Evolutionary conservation across 768 basidiomycete genomes (phyloP), one percentile per base, ranked within the genome.

Genomic region (Boletus coccyginus): DNA sequence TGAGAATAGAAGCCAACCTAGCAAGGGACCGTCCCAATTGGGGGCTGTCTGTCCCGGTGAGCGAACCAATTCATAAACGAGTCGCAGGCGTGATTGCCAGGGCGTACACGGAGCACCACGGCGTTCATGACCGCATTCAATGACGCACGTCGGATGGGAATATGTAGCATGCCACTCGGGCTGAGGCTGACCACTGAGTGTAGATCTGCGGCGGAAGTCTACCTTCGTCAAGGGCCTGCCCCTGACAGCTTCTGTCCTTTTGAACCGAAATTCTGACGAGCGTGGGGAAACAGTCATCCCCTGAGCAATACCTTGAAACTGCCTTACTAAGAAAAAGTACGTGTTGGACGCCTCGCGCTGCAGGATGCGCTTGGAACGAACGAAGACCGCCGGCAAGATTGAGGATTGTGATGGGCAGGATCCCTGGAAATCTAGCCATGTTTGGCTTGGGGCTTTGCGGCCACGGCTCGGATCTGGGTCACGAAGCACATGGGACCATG

Each of bases 181-280:
- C 16, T 17, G 21, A 7, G 21, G 14, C 16, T 17, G 21, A 7
- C 39, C 21, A 21, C 21, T 21, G 21, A 21, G 11, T 16, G 56
- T 39, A 46, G 44, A 56, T 56, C 55, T 33, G n/a, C 13, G 35
- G 24, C n/a, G 16, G 56, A 57, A 57, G 54, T 40, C 21, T 21
- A 19, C 38, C 21, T 39, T 40, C 8, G 29, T 43, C 54, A 31
- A 44, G 54, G 21, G 21, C n/a, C 21, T 53, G 35, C 55, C 33
- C 13, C 16, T 6, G 27, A 40, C 31, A 31, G 16, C 19, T 24
- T 27, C 21, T 19, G 1, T 24, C 27, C 31, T 10, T 44, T 24
- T 29, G 17, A 13, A 32, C 52, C 24, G 51, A 53, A 31, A 24
- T 7, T 38, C 32, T 46, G 42, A 43, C 13, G 38, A 13, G 33